Evolutionary conservation across 1,284 basidiomycete genomes (phyloP), one percentile per base, ranked within the genome.

Genomic region (Peniophora sp.): DNA sequence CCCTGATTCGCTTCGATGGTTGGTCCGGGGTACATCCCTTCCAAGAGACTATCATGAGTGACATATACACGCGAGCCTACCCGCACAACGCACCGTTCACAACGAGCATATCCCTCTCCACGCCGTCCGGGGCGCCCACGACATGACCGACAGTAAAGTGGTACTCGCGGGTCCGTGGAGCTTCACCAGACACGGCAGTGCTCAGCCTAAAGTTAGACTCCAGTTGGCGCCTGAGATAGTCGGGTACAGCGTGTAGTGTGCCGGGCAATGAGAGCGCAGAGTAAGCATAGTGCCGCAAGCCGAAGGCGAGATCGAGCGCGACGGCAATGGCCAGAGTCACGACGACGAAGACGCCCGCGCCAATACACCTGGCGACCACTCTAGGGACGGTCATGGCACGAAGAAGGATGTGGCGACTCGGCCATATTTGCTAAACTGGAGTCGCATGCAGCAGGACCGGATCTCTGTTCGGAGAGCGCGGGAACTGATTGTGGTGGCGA

Each of bases 1-100:
- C 68, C 72, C 35, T 69, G 62, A 58, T 77, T 77, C 1, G 66
- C 74, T 52, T 77, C 70, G 49, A 78, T 70, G 5, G 72, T 66
- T 0, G 76, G 76, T 2, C 75, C 76, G 1, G 76, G 75, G 45
- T 60, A 72, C 51, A 68, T 63, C 2, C 70, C 65, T 67, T 27
- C 23, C 20, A 3, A 14, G 24, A 35, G 24, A 41, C 42, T 41
- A 15, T 9, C 22, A 32, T 36, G n/a, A n/a, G n/a, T n/a, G n/a
- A n/a, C n/a, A n/a, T n/a, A n/a, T n/a, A n/a, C 23, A 10, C 20
- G 34, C 6, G 43, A 27, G 27, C 36, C 27, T 9, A 22, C n/a
- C 48, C 24, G 18, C 24, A 24, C 34, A 3, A 56, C 60, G 27
- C 39, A 60, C 69, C 73, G 48, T 78, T 78, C 18, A 78, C 71